Conservation (phyloP, 2,329 filamentous ascomycete genomes). For the Microcyclosporella mali region DNA sequence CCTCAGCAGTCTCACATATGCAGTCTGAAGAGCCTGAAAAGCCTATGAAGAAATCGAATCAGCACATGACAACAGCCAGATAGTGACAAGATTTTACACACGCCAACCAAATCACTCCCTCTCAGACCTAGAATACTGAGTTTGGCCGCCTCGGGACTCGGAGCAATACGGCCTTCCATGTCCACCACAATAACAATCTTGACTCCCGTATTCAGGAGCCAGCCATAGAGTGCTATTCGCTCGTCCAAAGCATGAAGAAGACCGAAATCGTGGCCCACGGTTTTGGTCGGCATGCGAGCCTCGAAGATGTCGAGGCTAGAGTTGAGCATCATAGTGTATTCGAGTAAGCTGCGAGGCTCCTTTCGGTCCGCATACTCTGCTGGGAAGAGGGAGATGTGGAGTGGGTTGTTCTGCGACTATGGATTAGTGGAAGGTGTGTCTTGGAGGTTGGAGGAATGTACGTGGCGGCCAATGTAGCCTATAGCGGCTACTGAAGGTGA, state of each 20-base stretch:
- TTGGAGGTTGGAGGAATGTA: slow-evolving; percentile 39
- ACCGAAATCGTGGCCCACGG: slow-evolving; percentile 76
- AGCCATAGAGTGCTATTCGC: slow-evolving; percentile 86
- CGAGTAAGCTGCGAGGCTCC: slow-evolving; percentile 60
- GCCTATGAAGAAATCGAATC: slow-evolving; percentile 47
- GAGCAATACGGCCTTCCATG: slow-evolving; percentile 64
- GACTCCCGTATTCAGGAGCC: slow-evolving; percentile 91
- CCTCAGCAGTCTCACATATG: slow-evolving; percentile 80
- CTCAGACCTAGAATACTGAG: slow-evolving; percentile 59
- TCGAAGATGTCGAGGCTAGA: slow-evolving; percentile 92
- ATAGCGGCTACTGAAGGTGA: slow-evolving; percentile 79
- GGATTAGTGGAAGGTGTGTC: slow-evolving; percentile 1
- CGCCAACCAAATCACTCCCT: slow-evolving; percentile 82
- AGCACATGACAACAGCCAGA: not conserved
- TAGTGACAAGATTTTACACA: slow-evolving; percentile 36
- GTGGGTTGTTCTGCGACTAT: slow-evolving; percentile 73
- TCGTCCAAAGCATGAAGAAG: slow-evolving; percentile 92
- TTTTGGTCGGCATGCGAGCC: slow-evolving; percentile 67
- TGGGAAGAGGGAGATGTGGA: slow-evolving; percentile 87
- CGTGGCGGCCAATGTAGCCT: slow-evolving; percentile 87
- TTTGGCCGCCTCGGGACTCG: slow-evolving; percentile 27
- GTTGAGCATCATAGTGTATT: slow-evolving; percentile 87
- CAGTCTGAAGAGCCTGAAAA: slow-evolving; percentile 86
- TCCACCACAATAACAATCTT: slow-evolving; percentile 88
- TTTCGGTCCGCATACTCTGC: slow-evolving; percentile 37